A percentile compares a stretch with the other conserved stretches of the same genome.
These are phyloP conservation scores for Suhomyces anneliseae DNA, from an alignment of 1,139 yeast species.

Conservation along the genomic window DNA sequence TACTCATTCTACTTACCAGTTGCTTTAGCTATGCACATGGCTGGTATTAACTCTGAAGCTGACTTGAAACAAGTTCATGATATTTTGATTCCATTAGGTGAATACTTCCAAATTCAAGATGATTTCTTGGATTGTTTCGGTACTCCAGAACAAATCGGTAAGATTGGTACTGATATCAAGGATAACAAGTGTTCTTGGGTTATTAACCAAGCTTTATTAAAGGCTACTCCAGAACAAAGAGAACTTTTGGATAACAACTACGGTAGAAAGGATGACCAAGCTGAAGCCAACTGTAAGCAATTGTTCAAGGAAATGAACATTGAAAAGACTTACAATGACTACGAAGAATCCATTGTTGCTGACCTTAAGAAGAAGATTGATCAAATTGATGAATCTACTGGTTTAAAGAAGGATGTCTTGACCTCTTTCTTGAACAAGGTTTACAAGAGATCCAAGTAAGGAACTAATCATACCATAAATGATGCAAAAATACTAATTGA, in stretches of 20 bases:
- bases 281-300: slow-evolving; percentile 71
- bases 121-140: slow-evolving; percentile 97
- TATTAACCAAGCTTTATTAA: slow-evolving; percentile 84
- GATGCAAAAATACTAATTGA: too few relatives aligned
- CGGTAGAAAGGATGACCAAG: slow-evolving; percentile 73
- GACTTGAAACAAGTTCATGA: slow-evolving; percentile 89
- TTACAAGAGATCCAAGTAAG: slow-evolving; percentile 86
- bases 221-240: slow-evolving; percentile 81
- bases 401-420: slow-evolving; percentile 84
- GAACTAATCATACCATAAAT: background rate
- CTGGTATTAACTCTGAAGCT: slow-evolving; percentile 67
- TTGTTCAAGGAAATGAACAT: slow-evolving; percentile 75
- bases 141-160: slow-evolving; percentile 95
- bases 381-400: slow-evolving; percentile 81
- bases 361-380: slow-evolving; percentile 66
- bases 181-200: slow-evolving; percentile 99
- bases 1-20: slow-evolving; percentile 97
- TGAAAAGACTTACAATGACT: slow-evolving; percentile 68
- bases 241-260: slow-evolving; percentile 79
- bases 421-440: slow-evolving; percentile 84
- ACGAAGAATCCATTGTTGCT: slow-evolving; percentile 76
- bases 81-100: slow-evolving; percentile 91
- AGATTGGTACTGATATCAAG: slow-evolving; percentile 97
- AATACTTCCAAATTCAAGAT: slow-evolving; percentile 98
- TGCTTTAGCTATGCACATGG: slow-evolving; percentile 92